Base-by-base conservation (phyloP, 2,329 filamentous ascomycete genomes). In the Nigrospora osmanthi region DNA sequence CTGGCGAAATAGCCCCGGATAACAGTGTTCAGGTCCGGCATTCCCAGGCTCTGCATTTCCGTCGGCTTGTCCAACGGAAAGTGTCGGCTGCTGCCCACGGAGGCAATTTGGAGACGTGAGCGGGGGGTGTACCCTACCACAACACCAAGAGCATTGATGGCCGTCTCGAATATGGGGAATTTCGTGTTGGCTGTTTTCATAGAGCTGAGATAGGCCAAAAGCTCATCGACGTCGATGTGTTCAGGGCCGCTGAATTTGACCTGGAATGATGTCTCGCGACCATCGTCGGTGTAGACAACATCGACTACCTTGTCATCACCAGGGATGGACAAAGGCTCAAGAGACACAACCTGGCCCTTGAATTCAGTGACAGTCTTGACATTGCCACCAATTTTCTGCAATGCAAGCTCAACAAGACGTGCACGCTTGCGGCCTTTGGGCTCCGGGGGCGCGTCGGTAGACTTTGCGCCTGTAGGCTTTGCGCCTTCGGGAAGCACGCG, bases 1-100 rank as follows among this genome's bases (percentile, higher is more conserved):
- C 75, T 78, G 53, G 77, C 73, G 45, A 78, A 78, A 51, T 74
- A 79, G 1, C 77, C 77, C 14, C 76, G 70, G 2, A 73, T 60
- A 30, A 74, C 67, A 9, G 62, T 38, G 16, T 73, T 61, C 9
- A 59, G 60, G 1, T 53, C 54, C 0, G 62, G 58, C 6, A 45
- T 35, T 6, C 54, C 54, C 5, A 72, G 52, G 0, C 55, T 43
- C 1, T 45, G 37, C 1, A 49, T 52, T 17, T 67, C 62, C 1
- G 54, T 49, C 1, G 51, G 43, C 3, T 56, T 38, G 9, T 63
- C 59, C 40, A 71, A 55, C 0, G 73, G 66, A 49, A 79, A 80
- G 50, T 73, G 73, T 1, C 73, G 69, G 9, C 66, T 69, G 33
- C 61, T 64, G 16, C 75, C 75, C 6, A 78, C 55, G 1, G 72